phyloP scores from a whole-genome alignment of 2,329 filamentous ascomycete species.

The Thielaviopsis euricoi region DNA sequence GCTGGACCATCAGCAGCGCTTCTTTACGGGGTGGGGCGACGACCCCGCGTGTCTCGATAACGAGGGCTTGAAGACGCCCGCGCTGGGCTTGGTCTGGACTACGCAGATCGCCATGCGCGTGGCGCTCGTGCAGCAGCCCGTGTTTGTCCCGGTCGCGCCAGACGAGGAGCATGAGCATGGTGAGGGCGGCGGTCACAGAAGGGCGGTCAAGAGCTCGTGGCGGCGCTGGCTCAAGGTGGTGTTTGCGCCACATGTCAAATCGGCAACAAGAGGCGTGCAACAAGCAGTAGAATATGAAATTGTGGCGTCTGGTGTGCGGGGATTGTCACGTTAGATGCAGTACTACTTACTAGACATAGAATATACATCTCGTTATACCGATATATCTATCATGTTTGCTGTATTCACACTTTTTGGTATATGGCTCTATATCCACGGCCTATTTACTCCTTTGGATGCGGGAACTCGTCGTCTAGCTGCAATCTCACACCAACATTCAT shows the following conservation, averaged over 20 bases:
- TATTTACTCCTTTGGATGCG: slow-evolving; percentile 33
- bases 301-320: slow-evolving; percentile 43
- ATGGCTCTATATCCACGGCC: not conserved
- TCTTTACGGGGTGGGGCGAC: slow-evolving; percentile 93
- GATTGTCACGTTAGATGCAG: slow-evolving; percentile 13
- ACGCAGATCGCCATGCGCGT: slow-evolving; percentile 76
- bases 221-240: slow-evolving; percentile 73
- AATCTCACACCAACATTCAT: slow-evolving; percentile 97
- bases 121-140: slow-evolving; percentile 57
- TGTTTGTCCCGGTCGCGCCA: slow-evolving; percentile 25
- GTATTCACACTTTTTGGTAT: not conserved
- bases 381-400: no score
- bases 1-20: slow-evolving; percentile 79
- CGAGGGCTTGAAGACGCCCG: slow-evolving; percentile 56
- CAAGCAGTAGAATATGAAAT: slow-evolving; percentile 60
- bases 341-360: no score
- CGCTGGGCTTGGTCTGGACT: slow-evolving; percentile 76
- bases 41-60: slow-evolving; percentile 25
- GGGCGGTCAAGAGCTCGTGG: slow-evolving; percentile 40
- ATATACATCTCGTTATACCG: no score
- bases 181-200: no score
- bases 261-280: slow-evolving; percentile 29
- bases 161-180: slow-evolving; percentile 26
- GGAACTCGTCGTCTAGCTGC: slow-evolving; percentile 88
- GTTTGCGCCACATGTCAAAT: slow-evolving; percentile 61